Percentiles rank a stretch among this genome's conserved stretches.
Conservation (phyloP, 257 asterid genomes). For the Echites panduratus region DNA sequence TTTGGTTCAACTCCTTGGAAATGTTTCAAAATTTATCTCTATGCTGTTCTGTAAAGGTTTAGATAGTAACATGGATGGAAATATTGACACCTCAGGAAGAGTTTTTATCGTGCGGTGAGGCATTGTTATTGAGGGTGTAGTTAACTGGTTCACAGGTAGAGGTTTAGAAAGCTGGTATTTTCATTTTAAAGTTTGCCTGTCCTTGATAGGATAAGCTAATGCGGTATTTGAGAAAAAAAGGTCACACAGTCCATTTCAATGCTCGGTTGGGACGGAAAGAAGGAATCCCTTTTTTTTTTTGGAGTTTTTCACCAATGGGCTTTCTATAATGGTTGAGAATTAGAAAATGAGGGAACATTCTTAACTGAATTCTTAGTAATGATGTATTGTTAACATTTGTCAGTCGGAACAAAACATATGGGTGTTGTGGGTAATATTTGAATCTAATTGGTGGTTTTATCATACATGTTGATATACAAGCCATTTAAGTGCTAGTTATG, state of each 20-base stretch:
- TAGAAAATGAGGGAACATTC: neutral
- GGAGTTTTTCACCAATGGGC: neutral
- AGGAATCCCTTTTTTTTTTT: neutral
- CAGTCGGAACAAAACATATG: neutral
- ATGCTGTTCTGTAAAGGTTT: neutral
- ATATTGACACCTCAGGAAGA: neutral
- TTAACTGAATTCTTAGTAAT: neutral
- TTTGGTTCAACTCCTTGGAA: neutral
- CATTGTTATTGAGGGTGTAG: neutral
- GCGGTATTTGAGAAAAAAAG: neutral
- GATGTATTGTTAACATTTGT: neutral
- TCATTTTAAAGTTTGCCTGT: neutral
- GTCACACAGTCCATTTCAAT: neutral
- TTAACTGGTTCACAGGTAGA: neutral
- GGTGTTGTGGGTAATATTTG: neutral
- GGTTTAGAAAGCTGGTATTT: neutral
- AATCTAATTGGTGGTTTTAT: neutral
- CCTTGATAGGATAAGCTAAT: neutral
- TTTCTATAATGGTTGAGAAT: neutral
- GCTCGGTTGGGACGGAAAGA: neutral
- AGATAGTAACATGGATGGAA: neutral
- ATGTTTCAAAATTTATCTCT: neutral
- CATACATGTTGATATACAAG: neutral
- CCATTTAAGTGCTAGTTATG: neutral
- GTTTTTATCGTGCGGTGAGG: neutral